Evolutionary conservation across 225 moss, liverwort and hornwort genomes (phyloP).

Genomic region (Polytrichum commune): DNA sequence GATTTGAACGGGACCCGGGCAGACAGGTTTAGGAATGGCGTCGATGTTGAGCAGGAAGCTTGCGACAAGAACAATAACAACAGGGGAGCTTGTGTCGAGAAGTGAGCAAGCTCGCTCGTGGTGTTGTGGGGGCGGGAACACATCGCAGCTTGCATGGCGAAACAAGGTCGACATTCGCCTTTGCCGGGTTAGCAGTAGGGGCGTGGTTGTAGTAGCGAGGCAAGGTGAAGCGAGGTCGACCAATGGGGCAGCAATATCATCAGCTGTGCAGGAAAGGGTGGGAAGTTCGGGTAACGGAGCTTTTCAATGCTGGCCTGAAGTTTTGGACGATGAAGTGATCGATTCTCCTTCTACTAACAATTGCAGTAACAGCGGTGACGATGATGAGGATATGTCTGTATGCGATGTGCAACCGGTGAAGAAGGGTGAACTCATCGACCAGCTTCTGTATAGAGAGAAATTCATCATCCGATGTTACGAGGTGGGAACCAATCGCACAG

Average conservation of each 20-base stretch:
- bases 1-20: too few relatives aligned
- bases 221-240: background rate
- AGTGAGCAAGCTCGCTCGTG: too few relatives aligned
- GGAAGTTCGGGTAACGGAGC: background rate
- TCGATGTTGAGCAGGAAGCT: too few relatives aligned
- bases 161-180: too few relatives aligned
- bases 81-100: too few relatives aligned
- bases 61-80: too few relatives aligned
- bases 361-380: too few relatives aligned
- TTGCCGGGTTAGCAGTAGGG: too few relatives aligned
- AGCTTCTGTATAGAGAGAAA: conserved; percentile 39
- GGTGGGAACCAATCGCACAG: conserved; percentile 46
- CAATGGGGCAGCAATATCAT: background rate
- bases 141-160: too few relatives aligned
- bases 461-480: conserved; percentile 53
- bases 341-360: too few relatives aligned
- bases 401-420: conserved; percentile 1
- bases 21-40: too few relatives aligned
- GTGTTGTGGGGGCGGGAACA: too few relatives aligned
- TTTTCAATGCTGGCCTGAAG: background rate
- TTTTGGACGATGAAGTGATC: background rate
- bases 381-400: background rate
- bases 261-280: background rate
- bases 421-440: conserved; percentile 21
- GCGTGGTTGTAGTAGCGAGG: background rate